Percentiles rank a stretch among this genome's conserved stretches.
These are phyloP conservation scores for Silene conica DNA, from an alignment of 148 eudicot genomes.

Conservation along the genomic window DNA sequence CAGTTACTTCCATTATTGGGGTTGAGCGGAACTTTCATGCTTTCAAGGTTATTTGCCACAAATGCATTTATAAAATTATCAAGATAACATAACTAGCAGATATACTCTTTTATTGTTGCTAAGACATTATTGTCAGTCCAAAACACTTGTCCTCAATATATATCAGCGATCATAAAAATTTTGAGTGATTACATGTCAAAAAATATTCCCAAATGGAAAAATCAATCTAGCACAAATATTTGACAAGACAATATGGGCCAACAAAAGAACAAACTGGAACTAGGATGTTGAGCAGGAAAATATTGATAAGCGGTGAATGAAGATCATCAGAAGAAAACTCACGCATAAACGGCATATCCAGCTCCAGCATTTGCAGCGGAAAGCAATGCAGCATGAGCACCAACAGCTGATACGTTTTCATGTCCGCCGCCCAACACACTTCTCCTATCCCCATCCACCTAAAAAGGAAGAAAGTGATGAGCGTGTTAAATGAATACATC, in stretches of 20 bases:
- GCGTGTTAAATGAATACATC: neutral
- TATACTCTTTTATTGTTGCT: neutral
- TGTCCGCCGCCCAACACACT: constrained; percentile 47
- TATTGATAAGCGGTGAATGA: constrained; percentile 6
- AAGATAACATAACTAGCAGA: neutral
- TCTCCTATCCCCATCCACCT: constrained; percentile 86
- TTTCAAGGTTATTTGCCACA: neutral
- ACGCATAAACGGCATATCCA: constrained; percentile 88
- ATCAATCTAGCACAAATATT: neutral
- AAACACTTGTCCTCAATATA: neutral
- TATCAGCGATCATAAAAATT: neutral
- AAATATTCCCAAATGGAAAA: neutral
- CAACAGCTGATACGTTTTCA: constrained; percentile 47
- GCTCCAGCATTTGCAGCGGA: constrained; percentile 77
- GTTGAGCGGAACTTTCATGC: neutral
- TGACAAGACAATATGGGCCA: neutral
- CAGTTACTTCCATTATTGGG: neutral
- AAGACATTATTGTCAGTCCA: neutral
- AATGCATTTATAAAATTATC: neutral
- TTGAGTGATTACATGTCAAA: neutral
- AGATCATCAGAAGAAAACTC: constrained; percentile 35
- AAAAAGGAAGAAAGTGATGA: constrained; percentile 18
- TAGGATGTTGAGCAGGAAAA: neutral
- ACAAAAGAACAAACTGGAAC: neutral
- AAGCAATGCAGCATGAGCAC: constrained; percentile 51